Evolutionary conservation across 2,329 filamentous ascomycete genomes (phyloP).

Genomic region (Penicillium sp.): DNA sequence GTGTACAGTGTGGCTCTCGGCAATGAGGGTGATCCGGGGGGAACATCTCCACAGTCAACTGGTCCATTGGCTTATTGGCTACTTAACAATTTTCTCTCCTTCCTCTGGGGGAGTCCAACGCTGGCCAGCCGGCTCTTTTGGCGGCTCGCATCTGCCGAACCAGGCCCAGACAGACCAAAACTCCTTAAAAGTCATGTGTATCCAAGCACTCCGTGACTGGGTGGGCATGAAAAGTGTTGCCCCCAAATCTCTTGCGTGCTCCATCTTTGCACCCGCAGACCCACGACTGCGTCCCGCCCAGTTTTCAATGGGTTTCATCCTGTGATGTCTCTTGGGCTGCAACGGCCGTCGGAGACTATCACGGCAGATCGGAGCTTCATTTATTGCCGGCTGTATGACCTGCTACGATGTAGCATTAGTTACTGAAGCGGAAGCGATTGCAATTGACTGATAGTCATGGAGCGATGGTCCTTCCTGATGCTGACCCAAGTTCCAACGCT

Average conservation of each 20-base stretch:
- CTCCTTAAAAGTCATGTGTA: not conserved
- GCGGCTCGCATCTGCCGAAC: conserved; percentile 17
- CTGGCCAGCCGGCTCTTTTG: conserved; percentile 15
- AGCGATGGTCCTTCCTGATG: not conserved
- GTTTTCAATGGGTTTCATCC: conserved; percentile 3
- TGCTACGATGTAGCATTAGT: not conserved
- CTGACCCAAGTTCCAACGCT: not conserved
- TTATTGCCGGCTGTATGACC: conserved; percentile 7
- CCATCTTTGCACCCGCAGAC: conserved; percentile 5
- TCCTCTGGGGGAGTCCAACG: conserved; percentile 4
- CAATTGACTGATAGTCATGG: not conserved
- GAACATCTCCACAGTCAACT: conserved; percentile 6
- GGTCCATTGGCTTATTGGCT: conserved; percentile 1
- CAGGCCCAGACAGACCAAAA: too few species aligned
- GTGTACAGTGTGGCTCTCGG: conserved; percentile 14
- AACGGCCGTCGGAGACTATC: not conserved
- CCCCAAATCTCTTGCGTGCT: not conserved
- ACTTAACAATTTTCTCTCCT: not conserved
- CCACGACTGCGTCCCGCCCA: conserved; percentile 3
- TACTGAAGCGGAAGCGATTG: not conserved
- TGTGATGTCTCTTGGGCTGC: not conserved
- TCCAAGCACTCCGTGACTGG: not conserved
- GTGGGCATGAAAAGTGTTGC: not conserved
- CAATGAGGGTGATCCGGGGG: conserved; percentile 5
- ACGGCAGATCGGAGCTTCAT: conserved; percentile 7